Evolutionary conservation across 306 rosid species (phyloP).

Genomic region (Vicia villosa): DNA sequence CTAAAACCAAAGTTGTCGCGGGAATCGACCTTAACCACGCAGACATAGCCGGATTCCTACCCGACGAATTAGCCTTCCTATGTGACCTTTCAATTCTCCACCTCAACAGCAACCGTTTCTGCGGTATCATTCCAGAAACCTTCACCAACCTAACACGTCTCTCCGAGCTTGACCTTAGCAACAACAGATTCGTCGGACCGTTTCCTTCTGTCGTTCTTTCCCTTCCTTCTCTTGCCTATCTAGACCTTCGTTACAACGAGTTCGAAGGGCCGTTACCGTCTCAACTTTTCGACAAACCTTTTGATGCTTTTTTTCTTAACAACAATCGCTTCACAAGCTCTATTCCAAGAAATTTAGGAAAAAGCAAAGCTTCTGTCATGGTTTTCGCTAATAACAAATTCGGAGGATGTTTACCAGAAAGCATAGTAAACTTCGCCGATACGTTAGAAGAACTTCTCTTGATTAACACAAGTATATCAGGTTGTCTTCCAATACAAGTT

Average conservation of each 20-base stretch:
- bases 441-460: constrained; percentile 75
- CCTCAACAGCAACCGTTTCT: constrained; percentile 80
- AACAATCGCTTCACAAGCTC: constrained; percentile 66
- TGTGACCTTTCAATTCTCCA: constrained; percentile 75
- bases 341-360: constrained; percentile 51
- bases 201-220: constrained; percentile 73
- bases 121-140: constrained; percentile 72
- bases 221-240: constrained; percentile 56
- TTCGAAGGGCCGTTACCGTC: constrained; percentile 87
- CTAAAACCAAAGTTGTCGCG: constrained; percentile 62
- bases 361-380: constrained; percentile 60
- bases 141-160: constrained; percentile 64
- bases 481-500: constrained; percentile 83
- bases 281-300: constrained; percentile 56
- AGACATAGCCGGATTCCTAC: constrained; percentile 88
- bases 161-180: constrained; percentile 80
- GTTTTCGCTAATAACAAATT: constrained; percentile 87
- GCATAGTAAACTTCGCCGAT: constrained; percentile 59
- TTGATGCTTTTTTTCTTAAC: constrained; percentile 78
- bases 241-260: constrained; percentile 80
- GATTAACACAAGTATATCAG: constrained; percentile 68
- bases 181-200: constrained; percentile 86
- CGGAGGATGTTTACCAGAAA: constrained; percentile 71
- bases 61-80: constrained; percentile 69
- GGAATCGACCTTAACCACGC: constrained; percentile 80